phyloP scores from a whole-genome alignment of 1,284 basidiomycete species.

The Melampsora abietis-canadensis region DNA sequence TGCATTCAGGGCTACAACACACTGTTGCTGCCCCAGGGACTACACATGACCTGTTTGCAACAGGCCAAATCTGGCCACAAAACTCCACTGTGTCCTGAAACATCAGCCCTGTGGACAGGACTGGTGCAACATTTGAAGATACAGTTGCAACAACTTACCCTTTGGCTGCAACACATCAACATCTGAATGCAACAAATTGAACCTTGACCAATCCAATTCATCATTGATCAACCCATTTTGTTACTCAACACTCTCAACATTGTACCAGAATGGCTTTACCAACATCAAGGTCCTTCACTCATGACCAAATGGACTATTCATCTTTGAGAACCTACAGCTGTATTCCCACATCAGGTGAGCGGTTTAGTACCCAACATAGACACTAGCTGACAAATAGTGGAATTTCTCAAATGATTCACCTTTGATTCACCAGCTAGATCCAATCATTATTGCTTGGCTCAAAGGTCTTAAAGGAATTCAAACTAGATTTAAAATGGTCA shows the following conservation, averaged over 20 bases:
- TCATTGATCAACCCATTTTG: neutral
- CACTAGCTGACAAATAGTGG: neutral
- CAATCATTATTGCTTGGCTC: neutral
- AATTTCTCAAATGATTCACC: neutral
- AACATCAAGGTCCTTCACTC: neutral
- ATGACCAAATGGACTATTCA: neutral
- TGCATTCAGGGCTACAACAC: neutral
- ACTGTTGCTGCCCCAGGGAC: neutral
- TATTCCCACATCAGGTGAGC: neutral
- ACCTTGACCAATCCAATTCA: neutral
- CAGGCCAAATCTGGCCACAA: neutral
- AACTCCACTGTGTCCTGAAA: neutral
- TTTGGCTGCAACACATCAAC: neutral
- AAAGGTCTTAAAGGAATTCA: neutral
- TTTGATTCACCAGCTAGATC: neutral
- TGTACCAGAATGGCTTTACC: neutral
- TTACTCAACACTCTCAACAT: neutral
- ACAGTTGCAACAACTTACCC: neutral
- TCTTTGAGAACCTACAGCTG: neutral
- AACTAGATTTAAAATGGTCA: neutral
- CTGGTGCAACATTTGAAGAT: neutral
- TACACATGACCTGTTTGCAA: neutral
- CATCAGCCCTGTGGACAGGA: neutral
- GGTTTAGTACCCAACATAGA: neutral
- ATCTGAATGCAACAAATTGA: no score